Conservation (phyloP, 2,329 filamentous ascomycete genomes). For the Phialophora tarda region DNA sequence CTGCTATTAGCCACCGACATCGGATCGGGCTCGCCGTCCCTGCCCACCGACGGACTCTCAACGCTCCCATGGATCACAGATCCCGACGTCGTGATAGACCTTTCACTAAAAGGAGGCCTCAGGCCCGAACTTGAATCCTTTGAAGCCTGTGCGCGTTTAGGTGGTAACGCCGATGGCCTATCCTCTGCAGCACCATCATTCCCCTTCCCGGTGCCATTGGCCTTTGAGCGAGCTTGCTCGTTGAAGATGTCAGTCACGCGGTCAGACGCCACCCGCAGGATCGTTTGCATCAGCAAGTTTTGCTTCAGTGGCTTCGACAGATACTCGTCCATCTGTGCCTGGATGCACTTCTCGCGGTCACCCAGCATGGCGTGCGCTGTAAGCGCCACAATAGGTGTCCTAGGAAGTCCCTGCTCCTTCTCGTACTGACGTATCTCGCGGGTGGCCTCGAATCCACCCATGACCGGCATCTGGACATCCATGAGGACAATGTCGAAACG, state of each 20-base stretch:
- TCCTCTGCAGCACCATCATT: constrained; percentile 4
- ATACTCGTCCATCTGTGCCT: constrained; percentile 99
- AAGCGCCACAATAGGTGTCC: constrained; percentile 93
- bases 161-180: constrained; percentile 4
- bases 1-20: constrained; percentile 42
- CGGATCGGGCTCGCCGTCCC: constrained; percentile 66
- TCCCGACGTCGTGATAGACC: constrained; percentile 73
- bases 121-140: constrained; percentile 17
- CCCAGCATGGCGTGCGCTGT: constrained; percentile 99
- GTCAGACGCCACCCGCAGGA: constrained; percentile 93
- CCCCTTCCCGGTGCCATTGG: constrained; percentile 32
- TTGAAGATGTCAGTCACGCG: constrained; percentile 72
- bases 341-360: constrained; percentile 96
- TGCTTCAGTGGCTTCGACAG: constrained; percentile 95
- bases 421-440: constrained; percentile 97
- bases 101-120: constrained; percentile 63
- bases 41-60: constrained; percentile 68
- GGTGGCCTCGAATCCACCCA: constrained; percentile 98
- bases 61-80: constrained; percentile 60
- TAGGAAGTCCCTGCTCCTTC: constrained; percentile 74
- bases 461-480: constrained; percentile 99
- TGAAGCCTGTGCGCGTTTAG: neutral
- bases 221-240: constrained; percentile 66
- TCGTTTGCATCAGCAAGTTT: constrained; percentile 96
- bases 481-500: constrained; percentile 97